Evolutionary conservation across 441 rosid species (phyloP), one percentile per base, ranked within the genome.

Genomic region (Arabidopsis lyrata): DNA sequence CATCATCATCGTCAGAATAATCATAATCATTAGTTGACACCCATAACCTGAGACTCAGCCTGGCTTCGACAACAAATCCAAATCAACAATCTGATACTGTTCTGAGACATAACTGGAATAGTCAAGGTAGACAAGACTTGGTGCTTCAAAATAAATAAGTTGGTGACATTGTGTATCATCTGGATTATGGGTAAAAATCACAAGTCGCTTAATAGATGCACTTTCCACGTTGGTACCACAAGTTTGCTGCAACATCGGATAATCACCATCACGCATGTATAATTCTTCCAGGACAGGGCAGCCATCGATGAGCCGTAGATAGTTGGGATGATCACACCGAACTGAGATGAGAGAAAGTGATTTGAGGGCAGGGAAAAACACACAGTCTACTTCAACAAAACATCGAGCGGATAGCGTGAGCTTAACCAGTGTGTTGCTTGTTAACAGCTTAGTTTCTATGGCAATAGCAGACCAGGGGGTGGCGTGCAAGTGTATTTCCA

Each of bases 101-200:
- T 12, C 8, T 14, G 5, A 20, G 36, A 50, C 50, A 14, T 66
- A 38, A 52, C 38, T 54, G 22, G 70, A 50, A 38, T 36, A 50
- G 38, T 66, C 70, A 52, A 66, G 60, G 38, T 36, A 66, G 14
- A 50, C 22, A 36, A 50, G 70, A 50, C 70, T 66, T 35, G 70
- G 70, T 65, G 70, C 47, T 11, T 49, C 7, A 4, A 35, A 3
- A 34, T 0, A n/a, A 1, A 11, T 1, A 0, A 8, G 1, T 0
- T 8, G 0, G 29, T 45, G 67, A 9, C 6, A 5, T 0, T 18
- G 13, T 47, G 6, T 0, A 47, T 2, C 13, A 8, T 34, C 2
- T 5, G 61, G 60, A 38, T 6, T 36, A n/a, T 52, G 1, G 48
- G 1, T 3, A 53, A 14, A 22, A 22, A 53, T 34, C 13, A 66